Percentiles rank a stretch among this genome's conserved stretches.
Conservation (phyloP, 106 monocot species). For the Dioscorea zingiberensis region DNA sequence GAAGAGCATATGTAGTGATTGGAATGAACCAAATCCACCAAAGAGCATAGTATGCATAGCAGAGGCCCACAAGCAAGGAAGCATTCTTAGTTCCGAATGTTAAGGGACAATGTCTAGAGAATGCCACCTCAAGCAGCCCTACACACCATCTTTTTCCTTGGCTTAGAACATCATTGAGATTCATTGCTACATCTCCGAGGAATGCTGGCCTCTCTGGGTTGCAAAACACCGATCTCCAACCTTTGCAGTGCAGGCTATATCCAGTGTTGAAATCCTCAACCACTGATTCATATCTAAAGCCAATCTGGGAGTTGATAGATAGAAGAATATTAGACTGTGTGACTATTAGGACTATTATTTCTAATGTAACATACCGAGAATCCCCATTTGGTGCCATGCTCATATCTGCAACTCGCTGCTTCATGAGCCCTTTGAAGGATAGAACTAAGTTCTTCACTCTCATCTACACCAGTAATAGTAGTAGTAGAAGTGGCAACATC, state of each 20-base stretch:
- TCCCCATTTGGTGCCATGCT: conserved; percentile 58
- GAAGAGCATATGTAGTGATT: conserved; percentile 32
- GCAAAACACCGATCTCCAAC: conserved; percentile 64
- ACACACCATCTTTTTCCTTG: conserved; percentile 66
- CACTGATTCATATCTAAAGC: conserved; percentile 64
- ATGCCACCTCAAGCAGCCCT: conserved; percentile 49
- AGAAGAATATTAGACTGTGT: neutral
- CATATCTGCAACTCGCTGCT: conserved; percentile 37
- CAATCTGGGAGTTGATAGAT: conserved; percentile 31
- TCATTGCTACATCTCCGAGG: conserved; percentile 48
- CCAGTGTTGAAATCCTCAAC: conserved; percentile 65
- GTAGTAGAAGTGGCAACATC: too few species aligned
- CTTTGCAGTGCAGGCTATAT: conserved; percentile 55
- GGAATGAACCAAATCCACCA: conserved; percentile 45
- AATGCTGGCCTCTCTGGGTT: conserved; percentile 53
- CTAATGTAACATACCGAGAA: conserved; percentile 12
- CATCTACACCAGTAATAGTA: too few species aligned
- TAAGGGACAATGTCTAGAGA: conserved; percentile 52
- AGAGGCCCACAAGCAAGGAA: conserved; percentile 36
- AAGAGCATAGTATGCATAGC: conserved; percentile 38
- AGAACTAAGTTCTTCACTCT: too few species aligned
- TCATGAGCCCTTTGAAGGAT: conserved; percentile 12
- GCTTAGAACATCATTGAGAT: conserved; percentile 38
- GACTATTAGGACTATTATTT: neutral
- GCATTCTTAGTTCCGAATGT: conserved; percentile 25